Evolutionary conservation across 73 alveolate species (phyloP).

Genomic region (Paramecium biaurelia): DNA sequence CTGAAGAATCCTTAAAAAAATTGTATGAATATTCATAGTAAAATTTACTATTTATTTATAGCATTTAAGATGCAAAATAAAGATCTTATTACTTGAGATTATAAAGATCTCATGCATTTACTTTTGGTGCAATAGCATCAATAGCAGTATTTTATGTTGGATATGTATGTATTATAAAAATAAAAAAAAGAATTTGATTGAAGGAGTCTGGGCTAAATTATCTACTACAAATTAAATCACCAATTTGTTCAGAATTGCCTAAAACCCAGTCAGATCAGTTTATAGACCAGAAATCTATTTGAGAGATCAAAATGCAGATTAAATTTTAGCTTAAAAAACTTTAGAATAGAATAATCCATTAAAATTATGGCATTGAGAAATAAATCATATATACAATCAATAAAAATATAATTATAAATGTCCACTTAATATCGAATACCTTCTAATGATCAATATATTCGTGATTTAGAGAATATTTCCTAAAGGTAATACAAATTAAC

Average conservation of each 20-base stretch:
- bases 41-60: background rate
- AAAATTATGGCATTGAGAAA: conserved; percentile 16
- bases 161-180: background rate
- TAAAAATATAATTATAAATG: background rate
- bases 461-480: background rate
- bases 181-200: background rate
- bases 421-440: background rate
- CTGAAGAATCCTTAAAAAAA: background rate
- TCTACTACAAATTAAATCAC: background rate
- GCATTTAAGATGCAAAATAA: background rate
- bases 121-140: background rate
- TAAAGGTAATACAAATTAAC: background rate
- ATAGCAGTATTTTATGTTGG: conserved; percentile 8
- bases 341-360: background rate
- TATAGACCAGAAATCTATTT: conserved; percentile 19
- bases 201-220: conserved; percentile 20
- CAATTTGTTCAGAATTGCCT: background rate
- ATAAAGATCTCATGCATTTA: background rate
- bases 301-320: background rate
- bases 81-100: background rate
- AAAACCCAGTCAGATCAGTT: background rate
- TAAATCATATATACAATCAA: background rate
- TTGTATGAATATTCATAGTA: background rate
- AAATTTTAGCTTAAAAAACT: background rate
- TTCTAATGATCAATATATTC: background rate